Evolutionary conservation across 148 eudicot species (phyloP).

Genomic region (Rhododendron vialii): DNA sequence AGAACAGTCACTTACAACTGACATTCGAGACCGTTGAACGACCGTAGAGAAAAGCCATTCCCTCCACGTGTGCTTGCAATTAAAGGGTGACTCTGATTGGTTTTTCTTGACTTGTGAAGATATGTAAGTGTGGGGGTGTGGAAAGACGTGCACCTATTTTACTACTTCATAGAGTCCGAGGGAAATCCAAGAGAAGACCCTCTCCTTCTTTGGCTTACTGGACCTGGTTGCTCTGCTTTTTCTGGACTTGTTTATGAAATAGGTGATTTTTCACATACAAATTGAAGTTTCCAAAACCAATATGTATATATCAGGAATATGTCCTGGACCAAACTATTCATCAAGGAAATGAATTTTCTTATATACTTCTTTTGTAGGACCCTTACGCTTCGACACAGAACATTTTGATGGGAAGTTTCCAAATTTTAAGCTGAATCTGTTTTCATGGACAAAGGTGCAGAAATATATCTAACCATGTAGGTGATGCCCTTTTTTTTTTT

Average conservation of each 20-base stretch:
- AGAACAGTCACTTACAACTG: too few relatives aligned
- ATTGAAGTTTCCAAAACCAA: background rate
- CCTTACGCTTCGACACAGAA: background rate
- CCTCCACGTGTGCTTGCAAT: background rate
- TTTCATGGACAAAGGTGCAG: conserved; percentile 16
- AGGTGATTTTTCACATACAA: background rate
- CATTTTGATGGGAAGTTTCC: background rate
- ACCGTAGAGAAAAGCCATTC: background rate
- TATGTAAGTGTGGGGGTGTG: conserved; percentile 15
- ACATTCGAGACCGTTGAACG: too few relatives aligned
- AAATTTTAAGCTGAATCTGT: conserved; percentile 8
- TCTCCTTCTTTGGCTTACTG: conserved; percentile 23
- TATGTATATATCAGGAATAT: too few relatives aligned
- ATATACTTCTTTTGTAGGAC: background rate
- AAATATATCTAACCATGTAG: background rate
- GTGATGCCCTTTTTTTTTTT: background rate
- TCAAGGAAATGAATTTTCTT: background rate
- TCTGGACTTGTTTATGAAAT: conserved; percentile 14
- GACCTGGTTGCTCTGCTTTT: conserved; percentile 28
- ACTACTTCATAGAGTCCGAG: conserved; percentile 25
- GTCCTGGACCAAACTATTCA: too few relatives aligned
- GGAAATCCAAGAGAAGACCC: conserved; percentile 21
- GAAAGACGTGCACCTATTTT: conserved; percentile 22
- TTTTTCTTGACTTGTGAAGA: background rate
- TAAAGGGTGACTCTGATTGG: background rate